Evolutionary conservation across 345 rosid genomes (phyloP), one percentile per base, ranked within the genome.

Genomic region (Aethionema arabicum): DNA sequence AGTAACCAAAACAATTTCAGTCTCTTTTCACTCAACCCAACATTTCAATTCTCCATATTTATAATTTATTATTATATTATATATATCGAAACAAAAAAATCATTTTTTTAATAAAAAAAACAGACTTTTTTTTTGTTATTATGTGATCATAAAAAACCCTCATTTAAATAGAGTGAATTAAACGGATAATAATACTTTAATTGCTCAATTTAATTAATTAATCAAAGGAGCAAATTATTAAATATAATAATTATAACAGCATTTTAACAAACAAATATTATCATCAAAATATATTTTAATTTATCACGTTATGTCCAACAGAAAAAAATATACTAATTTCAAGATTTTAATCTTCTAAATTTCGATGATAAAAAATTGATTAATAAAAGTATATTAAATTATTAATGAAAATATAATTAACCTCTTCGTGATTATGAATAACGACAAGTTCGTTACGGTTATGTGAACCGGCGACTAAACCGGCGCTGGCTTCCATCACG

Each of bases 361-460:
- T 55, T 44, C 11, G 15, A 38, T 11, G 45, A 55, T 7, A 37
- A 3, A 15, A 64, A 43, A 52, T 27, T 6, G 16, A 6, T 27
- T 58, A n/a, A 12, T 8, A 15, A 16, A 6, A 47, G 32, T 16
- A 0, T 14, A 3, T n/a, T 31, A 12, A 47, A 11, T 13, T n/a
- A 14, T 14, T 4, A n/a, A n/a, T n/a, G n/a, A n/a, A n/a, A n/a
- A n/a, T n/a, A 11, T 15, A 47, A 45, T 31, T 64, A 87, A 87
- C 99, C 96, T 93, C 97, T 72, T 93, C 99, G 45, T 93, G 99
- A 75, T 87, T 87, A 21, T 93, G 99, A 65, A 93, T 93, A 74
- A 90, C 99, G 3, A 93, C 96, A 31, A 93, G 99, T 76, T 93
- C 99, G 10, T 93, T 93, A 69, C 97, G 95, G 74, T 90, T 93